Conservation (phyloP, 148 eudicot genomes). For the Camellia japonica region DNA sequence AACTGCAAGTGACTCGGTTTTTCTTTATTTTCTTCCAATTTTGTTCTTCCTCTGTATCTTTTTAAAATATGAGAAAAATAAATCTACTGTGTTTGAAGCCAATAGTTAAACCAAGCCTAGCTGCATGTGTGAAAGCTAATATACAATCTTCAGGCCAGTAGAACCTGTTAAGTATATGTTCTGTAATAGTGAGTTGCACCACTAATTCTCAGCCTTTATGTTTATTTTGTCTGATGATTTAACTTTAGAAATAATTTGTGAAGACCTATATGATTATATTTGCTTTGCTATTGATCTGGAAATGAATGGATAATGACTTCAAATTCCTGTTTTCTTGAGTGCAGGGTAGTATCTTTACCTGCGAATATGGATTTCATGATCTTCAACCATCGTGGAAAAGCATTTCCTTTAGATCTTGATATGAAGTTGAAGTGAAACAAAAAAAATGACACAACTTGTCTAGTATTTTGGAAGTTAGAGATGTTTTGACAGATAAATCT, state of each 20-base stretch:
- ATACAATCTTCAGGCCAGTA: no score
- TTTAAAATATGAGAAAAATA: no score
- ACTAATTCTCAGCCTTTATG: not conserved
- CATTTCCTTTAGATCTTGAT: slow-evolving; percentile 41
- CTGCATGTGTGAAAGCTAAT: no score
- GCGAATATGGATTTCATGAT: slow-evolving; percentile 85
- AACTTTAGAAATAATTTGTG: no score
- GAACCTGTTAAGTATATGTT: not conserved
- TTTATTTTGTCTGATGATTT: not conserved
- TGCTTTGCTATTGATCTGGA: slow-evolving; percentile 7
- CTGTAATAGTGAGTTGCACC: not conserved
- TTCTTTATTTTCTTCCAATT: no score
- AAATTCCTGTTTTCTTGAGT: slow-evolving; percentile 17
- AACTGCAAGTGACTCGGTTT: no score
- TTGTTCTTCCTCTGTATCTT: no score
- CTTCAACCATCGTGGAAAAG: slow-evolving; percentile 88
- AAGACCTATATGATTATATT: not conserved
- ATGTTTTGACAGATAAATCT: not conserved
- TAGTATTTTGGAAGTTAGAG: not conserved
- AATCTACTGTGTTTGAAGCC: no score
- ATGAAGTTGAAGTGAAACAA: slow-evolving; percentile 53
- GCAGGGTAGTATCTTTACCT: slow-evolving; percentile 82
- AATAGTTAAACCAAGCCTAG: no score
- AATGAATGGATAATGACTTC: slow-evolving; percentile 2
- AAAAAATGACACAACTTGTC: not conserved